A percentile compares a stretch with the other conserved stretches of the same genome.
These are phyloP conservation scores for Vaccinium myrtillus DNA, from an alignment of 148 eudicot species.

Conservation along the genomic window DNA sequence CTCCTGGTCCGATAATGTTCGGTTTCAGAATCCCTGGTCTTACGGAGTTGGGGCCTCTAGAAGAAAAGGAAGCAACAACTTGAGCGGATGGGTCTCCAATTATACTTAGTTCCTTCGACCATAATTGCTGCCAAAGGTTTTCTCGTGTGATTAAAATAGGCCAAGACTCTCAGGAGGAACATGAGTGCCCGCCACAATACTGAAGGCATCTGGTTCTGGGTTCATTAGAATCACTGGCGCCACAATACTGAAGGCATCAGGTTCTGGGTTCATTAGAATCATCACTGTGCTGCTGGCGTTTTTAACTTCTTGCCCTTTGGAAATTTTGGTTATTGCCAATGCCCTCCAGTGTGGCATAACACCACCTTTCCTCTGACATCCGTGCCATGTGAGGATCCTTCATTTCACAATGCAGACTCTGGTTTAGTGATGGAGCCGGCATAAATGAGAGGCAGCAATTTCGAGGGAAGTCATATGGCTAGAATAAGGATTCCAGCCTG, in stretches of 20 bases:
- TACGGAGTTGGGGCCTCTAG: constrained; percentile 21
- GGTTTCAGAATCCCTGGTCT: constrained; percentile 29
- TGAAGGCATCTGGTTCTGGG: neutral
- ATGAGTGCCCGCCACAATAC: neutral
- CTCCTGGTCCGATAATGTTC: constrained; percentile 18
- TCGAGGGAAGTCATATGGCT: constrained; percentile 12
- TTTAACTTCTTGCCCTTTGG: constrained; percentile 17
- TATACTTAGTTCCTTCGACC: constrained; percentile 23
- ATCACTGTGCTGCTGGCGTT: constrained; percentile 15
- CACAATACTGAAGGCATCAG: neutral
- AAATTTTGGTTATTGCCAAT: neutral
- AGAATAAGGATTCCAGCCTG: neutral
- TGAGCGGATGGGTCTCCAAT: constrained; percentile 21
- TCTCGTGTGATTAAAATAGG: constrained; percentile 13
- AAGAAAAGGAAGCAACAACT: constrained; percentile 24
- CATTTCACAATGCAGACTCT: neutral
- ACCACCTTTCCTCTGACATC: constrained; percentile 15
- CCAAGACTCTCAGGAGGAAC: neutral
- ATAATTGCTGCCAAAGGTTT: constrained; percentile 15
- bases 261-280: constrained; percentile 14
- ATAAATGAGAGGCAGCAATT: constrained; percentile 13
- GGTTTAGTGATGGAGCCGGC: constrained; percentile 1
- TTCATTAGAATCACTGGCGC: constrained; percentile 22
- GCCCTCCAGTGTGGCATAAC: constrained; percentile 5
- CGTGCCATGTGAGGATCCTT: constrained; percentile 7